Conservation (phyloP, 2,329 filamentous ascomycete species). For the Fusarium austroafricanum region DNA sequence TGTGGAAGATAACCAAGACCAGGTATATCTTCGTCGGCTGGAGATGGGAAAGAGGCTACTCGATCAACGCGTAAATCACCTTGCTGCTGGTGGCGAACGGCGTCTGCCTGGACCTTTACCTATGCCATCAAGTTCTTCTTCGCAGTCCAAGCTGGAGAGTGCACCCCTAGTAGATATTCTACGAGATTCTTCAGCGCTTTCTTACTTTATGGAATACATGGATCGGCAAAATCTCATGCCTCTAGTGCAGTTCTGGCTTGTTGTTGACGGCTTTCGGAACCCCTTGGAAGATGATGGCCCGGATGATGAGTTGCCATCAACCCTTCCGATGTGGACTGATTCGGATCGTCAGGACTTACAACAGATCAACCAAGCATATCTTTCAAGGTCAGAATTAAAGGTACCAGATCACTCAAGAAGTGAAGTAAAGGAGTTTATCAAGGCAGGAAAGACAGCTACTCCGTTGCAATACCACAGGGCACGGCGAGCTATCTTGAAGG, state of each 20-base stretch:
- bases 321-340: conserved; percentile 78
- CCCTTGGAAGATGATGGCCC: conserved; percentile 83
- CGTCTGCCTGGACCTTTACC: conserved; percentile 46
- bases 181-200: conserved; percentile 88
- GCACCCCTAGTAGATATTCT: conserved; percentile 86
- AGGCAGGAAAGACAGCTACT: conserved; percentile 79
- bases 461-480: conserved; percentile 86
- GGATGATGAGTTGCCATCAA: conserved; percentile 71
- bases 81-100: conserved; percentile 75
- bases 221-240: conserved; percentile 88
- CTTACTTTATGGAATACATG: conserved; percentile 99
- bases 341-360: conserved; percentile 88
- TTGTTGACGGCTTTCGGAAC: conserved; percentile 95
- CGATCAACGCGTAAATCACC: conserved; percentile 86
- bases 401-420: conserved; percentile 76
- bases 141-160: conserved; percentile 75
- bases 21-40: conserved; percentile 85
- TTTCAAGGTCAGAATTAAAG: conserved; percentile 83
- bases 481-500: conserved; percentile 80
- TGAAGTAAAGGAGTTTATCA: conserved; percentile 81
- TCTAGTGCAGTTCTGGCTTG: conserved; percentile 97
- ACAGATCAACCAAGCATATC: conserved; percentile 91
- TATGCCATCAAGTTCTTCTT: conserved; percentile 42
- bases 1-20: conserved; percentile 81
- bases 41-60: conserved; percentile 92